phyloP scores from a whole-genome alignment of 805 yeast genomes.

The Yamadazyma olivae region DNA sequence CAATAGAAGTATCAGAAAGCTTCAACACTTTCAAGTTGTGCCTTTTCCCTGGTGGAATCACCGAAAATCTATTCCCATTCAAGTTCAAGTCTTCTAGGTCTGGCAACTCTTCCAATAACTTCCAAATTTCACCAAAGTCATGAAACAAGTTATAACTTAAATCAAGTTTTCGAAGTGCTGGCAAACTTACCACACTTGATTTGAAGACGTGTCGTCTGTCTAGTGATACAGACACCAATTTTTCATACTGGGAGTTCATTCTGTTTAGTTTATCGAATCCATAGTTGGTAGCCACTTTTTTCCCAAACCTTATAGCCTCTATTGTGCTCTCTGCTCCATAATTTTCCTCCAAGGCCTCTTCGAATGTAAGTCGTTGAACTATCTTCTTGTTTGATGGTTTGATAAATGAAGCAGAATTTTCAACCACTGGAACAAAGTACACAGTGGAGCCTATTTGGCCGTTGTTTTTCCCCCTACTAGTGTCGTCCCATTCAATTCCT shows the following conservation, averaged over 20 bases:
- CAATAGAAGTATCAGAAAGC: conserved; percentile 25
- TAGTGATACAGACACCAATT: conserved; percentile 49
- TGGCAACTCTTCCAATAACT: conserved; percentile 34
- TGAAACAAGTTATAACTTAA: conserved; percentile 57
- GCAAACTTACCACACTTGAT: conserved; percentile 4
- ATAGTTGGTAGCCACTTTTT: conserved; percentile 55
- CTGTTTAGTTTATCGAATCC: conserved; percentile 61
- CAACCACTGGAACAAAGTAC: conserved; percentile 49
- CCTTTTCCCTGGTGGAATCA: neutral
- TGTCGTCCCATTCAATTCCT: conserved; percentile 88
- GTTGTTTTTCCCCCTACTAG: conserved; percentile 64
- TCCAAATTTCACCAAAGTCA: conserved; percentile 35
- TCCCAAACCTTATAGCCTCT: conserved; percentile 44
- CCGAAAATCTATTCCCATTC: conserved; percentile 50
- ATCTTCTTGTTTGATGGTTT: conserved; percentile 42
- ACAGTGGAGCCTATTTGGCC: conserved; percentile 54
- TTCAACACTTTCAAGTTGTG: conserved; percentile 16
- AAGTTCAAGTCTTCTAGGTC: conserved; percentile 42
- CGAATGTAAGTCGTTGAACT: conserved; percentile 25
- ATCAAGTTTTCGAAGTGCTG: conserved; percentile 42
- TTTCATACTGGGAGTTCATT: conserved; percentile 45
- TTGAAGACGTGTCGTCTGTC: conserved; percentile 37
- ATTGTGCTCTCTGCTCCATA: conserved; percentile 26
- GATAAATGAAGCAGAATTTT: conserved; percentile 61
- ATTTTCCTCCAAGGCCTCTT: conserved; percentile 42